phyloP scores from a whole-genome alignment of 2,329 filamentous ascomycete species.

The Dactylonectria estremocensis region DNA sequence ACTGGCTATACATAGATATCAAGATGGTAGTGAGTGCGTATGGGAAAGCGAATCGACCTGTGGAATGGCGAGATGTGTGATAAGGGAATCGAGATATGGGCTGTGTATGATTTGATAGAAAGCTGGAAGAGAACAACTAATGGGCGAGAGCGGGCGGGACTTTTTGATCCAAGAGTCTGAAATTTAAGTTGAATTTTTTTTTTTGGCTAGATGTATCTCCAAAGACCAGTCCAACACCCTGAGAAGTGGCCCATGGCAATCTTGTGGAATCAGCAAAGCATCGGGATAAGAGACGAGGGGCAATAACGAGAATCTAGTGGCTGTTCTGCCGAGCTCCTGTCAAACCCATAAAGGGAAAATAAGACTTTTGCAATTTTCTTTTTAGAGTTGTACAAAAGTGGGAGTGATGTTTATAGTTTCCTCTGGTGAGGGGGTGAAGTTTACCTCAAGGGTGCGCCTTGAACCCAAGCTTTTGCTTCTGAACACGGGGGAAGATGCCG shows the following conservation, averaged over 20 bases:
- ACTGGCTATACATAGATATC: not conserved
- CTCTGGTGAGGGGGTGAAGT: not conserved
- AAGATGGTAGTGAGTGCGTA: not conserved
- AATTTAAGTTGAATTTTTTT: not conserved
- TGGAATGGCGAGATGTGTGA: no score
- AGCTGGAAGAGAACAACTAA: not conserved
- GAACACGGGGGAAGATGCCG: slow-evolving; percentile 84
- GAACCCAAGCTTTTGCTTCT: slow-evolving; percentile 83
- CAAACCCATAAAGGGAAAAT: not conserved
- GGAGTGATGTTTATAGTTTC: not conserved
- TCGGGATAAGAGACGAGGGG: no score
- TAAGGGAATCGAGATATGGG: no score
- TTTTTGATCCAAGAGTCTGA: not conserved
- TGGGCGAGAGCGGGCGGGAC: not conserved
- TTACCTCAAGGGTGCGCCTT: slow-evolving; percentile 35
- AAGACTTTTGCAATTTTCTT: not conserved
- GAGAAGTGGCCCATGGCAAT: not conserved
- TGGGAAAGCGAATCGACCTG: not conserved
- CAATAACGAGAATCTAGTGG: not conserved
- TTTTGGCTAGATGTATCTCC: not conserved
- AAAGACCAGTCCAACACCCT: not conserved
- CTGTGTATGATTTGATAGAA: not conserved
- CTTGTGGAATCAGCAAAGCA: not conserved
- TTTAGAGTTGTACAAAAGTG: not conserved
- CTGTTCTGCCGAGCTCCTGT: not conserved